A percentile compares a stretch with the other conserved stretches of the same genome.
phyloP scores from a whole-genome alignment of 306 rosid species.

The Castanea sativa region DNA sequence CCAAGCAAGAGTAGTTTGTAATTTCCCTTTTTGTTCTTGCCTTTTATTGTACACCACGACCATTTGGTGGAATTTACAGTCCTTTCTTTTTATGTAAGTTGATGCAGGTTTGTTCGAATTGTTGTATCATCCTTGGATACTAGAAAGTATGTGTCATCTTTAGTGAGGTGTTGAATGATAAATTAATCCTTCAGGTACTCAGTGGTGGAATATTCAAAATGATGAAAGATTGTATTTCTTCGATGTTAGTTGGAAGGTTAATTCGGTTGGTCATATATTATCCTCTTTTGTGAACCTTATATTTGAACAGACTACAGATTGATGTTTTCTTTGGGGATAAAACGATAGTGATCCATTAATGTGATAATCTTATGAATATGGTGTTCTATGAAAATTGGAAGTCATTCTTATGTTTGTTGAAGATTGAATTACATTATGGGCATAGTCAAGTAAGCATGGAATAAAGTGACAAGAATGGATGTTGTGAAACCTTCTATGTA shows the following conservation, averaged over 20 bases:
- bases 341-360: neutral
- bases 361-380: neutral
- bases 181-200: neutral
- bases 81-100: too few relatives aligned
- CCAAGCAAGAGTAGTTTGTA: too few relatives aligned
- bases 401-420: neutral
- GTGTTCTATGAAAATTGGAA: neutral
- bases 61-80: too few relatives aligned
- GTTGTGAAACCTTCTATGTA: neutral
- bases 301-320: neutral
- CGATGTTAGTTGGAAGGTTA: neutral
- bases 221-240: neutral
- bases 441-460: neutral
- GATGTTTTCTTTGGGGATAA: neutral
- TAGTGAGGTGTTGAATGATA: neutral
- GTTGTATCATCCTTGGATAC: too few relatives aligned
- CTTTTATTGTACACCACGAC: too few relatives aligned
- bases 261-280: neutral
- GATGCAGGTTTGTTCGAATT: too few relatives aligned
- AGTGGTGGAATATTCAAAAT: neutral
- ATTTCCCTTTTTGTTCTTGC: too few relatives aligned
- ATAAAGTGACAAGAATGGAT: neutral
- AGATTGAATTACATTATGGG: neutral
- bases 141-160: too few relatives aligned
- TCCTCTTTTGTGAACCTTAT: neutral